Conservation (phyloP, 371 early-diverging fungal genomes). For the Syncephalastrum sp. region DNA sequence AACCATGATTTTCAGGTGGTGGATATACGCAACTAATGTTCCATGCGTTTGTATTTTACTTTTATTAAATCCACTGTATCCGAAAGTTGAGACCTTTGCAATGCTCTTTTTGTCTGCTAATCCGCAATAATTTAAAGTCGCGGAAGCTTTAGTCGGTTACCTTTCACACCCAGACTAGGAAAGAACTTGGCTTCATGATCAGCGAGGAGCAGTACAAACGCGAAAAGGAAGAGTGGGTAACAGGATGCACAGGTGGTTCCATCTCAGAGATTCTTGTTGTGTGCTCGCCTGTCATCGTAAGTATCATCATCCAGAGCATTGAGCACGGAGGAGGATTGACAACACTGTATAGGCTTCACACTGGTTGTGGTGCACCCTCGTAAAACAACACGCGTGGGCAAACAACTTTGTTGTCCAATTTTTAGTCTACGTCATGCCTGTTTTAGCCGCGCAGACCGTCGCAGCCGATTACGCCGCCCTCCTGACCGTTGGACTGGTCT, state of each 20-base stretch:
- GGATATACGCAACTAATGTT: no score
- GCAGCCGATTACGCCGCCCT: slow-evolving; percentile 31
- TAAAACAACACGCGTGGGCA: slow-evolving; percentile 7
- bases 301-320: slow-evolving; percentile 5
- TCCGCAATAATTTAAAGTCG: no score
- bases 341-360: slow-evolving; percentile 25
- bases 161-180: no score
- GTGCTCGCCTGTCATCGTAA: slow-evolving; percentile 55
- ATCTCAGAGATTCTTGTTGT: slow-evolving; percentile 58
- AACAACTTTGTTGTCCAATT: slow-evolving; percentile 28
- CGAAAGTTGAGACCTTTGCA: no score
- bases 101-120: no score
- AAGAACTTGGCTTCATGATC: slow-evolving; percentile 14
- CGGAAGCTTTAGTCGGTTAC: no score
- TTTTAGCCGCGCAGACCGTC: slow-evolving; percentile 26
- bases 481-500: slow-evolving; percentile 16
- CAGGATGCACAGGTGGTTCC: slow-evolving; percentile 70
- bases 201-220: slow-evolving; percentile 49
- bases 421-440: slow-evolving; percentile 32
- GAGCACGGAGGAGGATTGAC: slow-evolving; percentile 9
- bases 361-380: slow-evolving; percentile 24
- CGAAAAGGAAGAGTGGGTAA: slow-evolving; percentile 71
- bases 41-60: no score
- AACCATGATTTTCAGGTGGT: no score
- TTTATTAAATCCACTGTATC: no score